Evolutionary conservation across 345 rosid species (phyloP).

Genomic region (Psidium friedrichsthalianum): DNA sequence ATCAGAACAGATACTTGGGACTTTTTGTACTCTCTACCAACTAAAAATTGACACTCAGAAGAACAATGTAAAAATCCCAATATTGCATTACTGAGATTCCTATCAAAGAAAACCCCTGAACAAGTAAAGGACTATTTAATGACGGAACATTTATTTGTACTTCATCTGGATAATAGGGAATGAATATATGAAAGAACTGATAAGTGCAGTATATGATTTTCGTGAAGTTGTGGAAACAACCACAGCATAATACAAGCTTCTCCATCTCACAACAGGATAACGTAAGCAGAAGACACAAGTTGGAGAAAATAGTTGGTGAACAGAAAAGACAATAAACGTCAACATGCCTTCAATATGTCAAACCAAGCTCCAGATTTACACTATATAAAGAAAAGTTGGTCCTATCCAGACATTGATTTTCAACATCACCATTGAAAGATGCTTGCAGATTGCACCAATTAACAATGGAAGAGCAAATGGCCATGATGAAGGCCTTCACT

Average conservation of each 20-base stretch:
- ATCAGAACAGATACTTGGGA: slow-evolving; percentile 2
- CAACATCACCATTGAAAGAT: background rate
- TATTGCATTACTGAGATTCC: background rate
- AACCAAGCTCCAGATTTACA: background rate
- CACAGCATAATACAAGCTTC: background rate
- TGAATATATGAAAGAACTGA: background rate
- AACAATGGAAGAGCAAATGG: background rate
- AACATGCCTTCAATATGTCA: background rate
- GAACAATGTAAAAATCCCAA: background rate
- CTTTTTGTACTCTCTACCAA: slow-evolving; percentile 1
- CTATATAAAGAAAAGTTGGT: background rate
- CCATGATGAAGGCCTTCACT: background rate
- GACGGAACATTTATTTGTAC: background rate
- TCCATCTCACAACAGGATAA: background rate
- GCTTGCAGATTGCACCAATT: background rate
- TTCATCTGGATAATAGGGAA: background rate
- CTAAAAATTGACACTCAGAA: background rate
- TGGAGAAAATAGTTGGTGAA: background rate
- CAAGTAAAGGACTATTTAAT: background rate
- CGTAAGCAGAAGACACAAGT: background rate
- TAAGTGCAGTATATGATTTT: background rate
- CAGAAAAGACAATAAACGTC: background rate
- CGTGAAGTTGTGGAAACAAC: background rate
- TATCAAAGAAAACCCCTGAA: background rate
- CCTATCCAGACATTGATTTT: background rate